Evolutionary conservation across 371 early-diverging fungal species (phyloP).

Genomic region (Apophysomyces elegans): DNA sequence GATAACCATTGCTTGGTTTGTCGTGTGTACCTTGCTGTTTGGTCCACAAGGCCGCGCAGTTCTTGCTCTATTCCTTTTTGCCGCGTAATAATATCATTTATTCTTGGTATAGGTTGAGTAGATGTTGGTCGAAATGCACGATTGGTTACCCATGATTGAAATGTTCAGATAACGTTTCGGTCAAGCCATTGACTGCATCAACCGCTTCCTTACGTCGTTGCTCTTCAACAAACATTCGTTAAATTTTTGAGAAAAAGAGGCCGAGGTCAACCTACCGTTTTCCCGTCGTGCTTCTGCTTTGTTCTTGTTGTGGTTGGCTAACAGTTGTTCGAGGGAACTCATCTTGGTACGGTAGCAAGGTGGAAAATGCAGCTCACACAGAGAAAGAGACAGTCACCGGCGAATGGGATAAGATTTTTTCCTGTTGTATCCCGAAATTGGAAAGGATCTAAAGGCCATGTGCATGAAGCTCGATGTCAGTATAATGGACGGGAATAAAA

Average conservation of each 20-base stretch:
- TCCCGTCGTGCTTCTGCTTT: slow-evolving; percentile 37
- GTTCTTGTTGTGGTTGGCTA: slow-evolving; percentile 47
- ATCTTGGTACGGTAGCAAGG: not conserved
- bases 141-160: slow-evolving; percentile 55
- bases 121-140: not conserved
- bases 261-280: slow-evolving; percentile 30
- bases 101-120: slow-evolving; percentile 29
- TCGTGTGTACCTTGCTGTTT: slow-evolving; percentile 52
- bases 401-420: no score
- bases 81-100: slow-evolving; percentile 55
- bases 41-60: slow-evolving; percentile 50
- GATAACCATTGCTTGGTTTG: slow-evolving; percentile 69
- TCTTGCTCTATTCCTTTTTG: slow-evolving; percentile 69
- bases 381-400: no score
- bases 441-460: no score
- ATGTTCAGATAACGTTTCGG: slow-evolving; percentile 59
- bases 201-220: slow-evolving; percentile 57
- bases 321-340: slow-evolving; percentile 40
- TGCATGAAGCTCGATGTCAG: no score
- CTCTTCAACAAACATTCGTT: slow-evolving; percentile 32
- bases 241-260: not conserved
- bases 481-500: no score
- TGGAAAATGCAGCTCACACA: no score
- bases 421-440: no score
- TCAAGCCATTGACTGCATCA: slow-evolving; percentile 45